A percentile compares a stretch with the other conserved stretches of the same genome.
Evolutionary conservation across 345 rosid genomes (phyloP).

Genomic region (Linum trigynum): DNA sequence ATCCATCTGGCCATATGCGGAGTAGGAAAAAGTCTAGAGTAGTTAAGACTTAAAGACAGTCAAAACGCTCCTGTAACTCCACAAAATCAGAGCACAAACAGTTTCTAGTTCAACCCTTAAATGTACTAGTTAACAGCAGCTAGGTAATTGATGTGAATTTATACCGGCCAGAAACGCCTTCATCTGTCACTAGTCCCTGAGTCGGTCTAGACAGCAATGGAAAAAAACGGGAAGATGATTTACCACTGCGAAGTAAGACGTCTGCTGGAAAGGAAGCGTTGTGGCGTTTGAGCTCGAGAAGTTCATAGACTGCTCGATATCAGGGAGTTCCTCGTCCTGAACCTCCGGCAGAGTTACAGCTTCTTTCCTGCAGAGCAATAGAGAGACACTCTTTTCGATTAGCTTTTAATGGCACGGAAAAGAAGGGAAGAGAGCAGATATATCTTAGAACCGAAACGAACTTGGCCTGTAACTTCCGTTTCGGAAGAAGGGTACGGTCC

Average conservation of each 20-base stretch:
- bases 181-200: neutral
- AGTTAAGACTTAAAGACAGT: neutral
- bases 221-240: neutral
- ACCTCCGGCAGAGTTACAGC: constrained; percentile 60
- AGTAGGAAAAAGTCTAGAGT: too few relatives aligned
- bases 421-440: neutral
- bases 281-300: constrained; percentile 26
- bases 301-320: constrained; percentile 41
- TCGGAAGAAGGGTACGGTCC: constrained; percentile 64
- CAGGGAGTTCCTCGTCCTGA: constrained; percentile 43
- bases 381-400: neutral
- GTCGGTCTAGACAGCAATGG: neutral
- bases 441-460: constrained; percentile 10
- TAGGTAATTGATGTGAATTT: neutral
- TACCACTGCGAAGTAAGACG: constrained; percentile 65
- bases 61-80: neutral
- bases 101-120: neutral
- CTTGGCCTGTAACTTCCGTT: constrained; percentile 67
- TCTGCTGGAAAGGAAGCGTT: constrained; percentile 41
- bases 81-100: neutral
- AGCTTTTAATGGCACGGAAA: neutral
- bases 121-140: neutral
- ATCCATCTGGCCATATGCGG: too few relatives aligned
- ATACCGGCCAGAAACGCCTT: neutral
- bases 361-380: constrained; percentile 51